Percentiles rank a stretch among this genome's conserved stretches.
phyloP scores from a whole-genome alignment of 306 rosid genomes.

The Sophora flavescens region DNA sequence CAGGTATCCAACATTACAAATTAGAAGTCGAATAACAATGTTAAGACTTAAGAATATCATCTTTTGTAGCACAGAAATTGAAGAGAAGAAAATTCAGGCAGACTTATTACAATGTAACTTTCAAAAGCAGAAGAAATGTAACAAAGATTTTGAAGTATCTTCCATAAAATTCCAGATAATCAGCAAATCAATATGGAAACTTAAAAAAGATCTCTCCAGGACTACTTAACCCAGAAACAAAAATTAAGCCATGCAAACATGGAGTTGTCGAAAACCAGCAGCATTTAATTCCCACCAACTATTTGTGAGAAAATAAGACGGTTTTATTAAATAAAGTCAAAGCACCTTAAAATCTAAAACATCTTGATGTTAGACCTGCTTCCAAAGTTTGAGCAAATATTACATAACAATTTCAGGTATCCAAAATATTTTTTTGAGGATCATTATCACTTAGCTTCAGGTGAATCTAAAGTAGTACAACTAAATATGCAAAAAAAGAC shows the following conservation, averaged over 20 bases:
- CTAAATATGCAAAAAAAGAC: background rate
- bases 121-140: conserved; percentile 18
- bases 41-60: conserved; percentile 18
- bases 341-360: background rate
- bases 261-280: background rate
- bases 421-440: conserved; percentile 25
- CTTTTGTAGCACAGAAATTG: conserved; percentile 13
- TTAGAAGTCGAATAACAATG: background rate
- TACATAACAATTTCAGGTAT: background rate
- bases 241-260: conserved; percentile 10
- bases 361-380: background rate
- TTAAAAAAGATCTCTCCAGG: background rate
- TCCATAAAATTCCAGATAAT: background rate
- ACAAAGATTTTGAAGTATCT: conserved; percentile 21
- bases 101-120: background rate
- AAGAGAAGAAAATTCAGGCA: conserved; percentile 7
- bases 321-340: background rate
- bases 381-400: conserved; percentile 5
- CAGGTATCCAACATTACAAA: conserved; percentile 41
- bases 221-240: background rate
- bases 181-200: background rate
- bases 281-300: background rate
- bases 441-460: conserved; percentile 6
- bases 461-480: conserved; percentile 7
- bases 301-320: background rate